A percentile compares a stretch with the other conserved stretches of the same genome.
Evolutionary conservation across 371 early-diverging fungal genomes (phyloP).

Genomic region (Mucor saturninus): DNA sequence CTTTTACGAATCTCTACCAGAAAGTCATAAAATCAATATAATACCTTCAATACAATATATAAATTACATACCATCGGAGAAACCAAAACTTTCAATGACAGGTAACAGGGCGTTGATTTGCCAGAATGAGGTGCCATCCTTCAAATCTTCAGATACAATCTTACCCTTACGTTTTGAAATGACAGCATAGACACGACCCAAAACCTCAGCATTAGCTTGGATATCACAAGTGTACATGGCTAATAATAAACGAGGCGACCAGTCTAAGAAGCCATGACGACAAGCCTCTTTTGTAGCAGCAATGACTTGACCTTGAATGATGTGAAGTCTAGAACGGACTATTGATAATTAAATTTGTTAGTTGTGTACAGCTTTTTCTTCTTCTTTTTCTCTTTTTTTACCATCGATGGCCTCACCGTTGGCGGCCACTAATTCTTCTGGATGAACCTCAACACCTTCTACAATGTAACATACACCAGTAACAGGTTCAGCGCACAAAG

Average conservation of each 20-base stretch:
- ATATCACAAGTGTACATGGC: constrained; percentile 97
- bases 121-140: constrained; percentile 95
- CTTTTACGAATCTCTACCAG: constrained; percentile 85
- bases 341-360: neutral
- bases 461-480: constrained; percentile 88
- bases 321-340: constrained; percentile 59
- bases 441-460: constrained; percentile 68
- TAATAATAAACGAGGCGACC: constrained; percentile 92
- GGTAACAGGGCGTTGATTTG: constrained; percentile 92
- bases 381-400: constrained; percentile 5
- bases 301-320: constrained; percentile 87
- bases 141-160: constrained; percentile 91
- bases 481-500: constrained; percentile 94
- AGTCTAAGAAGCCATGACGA: constrained; percentile 83
- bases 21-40: neutral
- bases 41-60: neutral
- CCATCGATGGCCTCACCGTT: constrained; percentile 37
- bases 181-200: constrained; percentile 96
- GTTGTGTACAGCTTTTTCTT: neutral
- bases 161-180: constrained; percentile 86
- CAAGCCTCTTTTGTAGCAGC: constrained; percentile 86
- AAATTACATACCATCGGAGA: constrained; percentile 81
- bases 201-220: constrained; percentile 91
- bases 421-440: constrained; percentile 24
- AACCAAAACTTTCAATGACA: constrained; percentile 98